Percentiles rank a stretch among this genome's conserved stretches.
phyloP scores from a whole-genome alignment of 2,329 filamentous ascomycete genomes.

The Metarhizium anisopliae region DNA sequence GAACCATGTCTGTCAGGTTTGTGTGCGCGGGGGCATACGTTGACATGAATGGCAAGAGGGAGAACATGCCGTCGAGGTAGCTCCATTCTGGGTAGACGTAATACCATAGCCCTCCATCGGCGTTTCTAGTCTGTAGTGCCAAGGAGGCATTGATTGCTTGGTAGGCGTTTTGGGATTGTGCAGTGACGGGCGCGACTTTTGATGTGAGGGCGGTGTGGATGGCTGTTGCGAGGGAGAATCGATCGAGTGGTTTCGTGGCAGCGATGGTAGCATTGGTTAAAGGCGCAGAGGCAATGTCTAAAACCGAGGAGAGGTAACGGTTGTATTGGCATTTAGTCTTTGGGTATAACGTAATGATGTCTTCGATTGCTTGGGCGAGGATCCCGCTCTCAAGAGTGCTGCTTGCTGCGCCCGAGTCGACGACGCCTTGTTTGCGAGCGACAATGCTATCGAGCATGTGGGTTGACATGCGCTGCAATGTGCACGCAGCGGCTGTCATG shows the following conservation, averaged over 20 bases:
- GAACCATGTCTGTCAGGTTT: conserved; percentile 1
- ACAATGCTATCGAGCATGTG: conserved; percentile 17
- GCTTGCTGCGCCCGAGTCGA: conserved; percentile 11
- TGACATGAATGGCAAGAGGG: conserved; percentile 31
- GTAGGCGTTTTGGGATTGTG: too few species aligned
- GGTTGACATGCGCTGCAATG: not conserved
- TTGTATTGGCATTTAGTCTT: too few species aligned
- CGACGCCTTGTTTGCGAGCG: conserved; percentile 13
- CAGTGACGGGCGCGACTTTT: too few species aligned
- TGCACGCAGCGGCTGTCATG: too few species aligned
- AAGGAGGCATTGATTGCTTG: too few species aligned
- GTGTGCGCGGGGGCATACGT: not conserved
- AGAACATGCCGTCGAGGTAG: conserved; percentile 46
- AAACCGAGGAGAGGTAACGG: too few species aligned
- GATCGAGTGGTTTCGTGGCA: too few species aligned
- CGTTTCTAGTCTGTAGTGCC: conserved; percentile 14
- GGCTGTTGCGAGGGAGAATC: too few species aligned
- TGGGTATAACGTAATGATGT: not conserved
- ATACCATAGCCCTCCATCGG: conserved; percentile 27
- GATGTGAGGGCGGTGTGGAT: too few species aligned
- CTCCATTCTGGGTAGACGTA: conserved; percentile 39
- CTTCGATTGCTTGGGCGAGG: conserved; percentile 12
- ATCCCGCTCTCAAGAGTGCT: conserved; percentile 16
- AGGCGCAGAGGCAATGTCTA: too few species aligned
- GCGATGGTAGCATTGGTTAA: too few species aligned